phyloP scores from a whole-genome alignment of 1,284 basidiomycete species.

The Trametes hirsuta region DNA sequence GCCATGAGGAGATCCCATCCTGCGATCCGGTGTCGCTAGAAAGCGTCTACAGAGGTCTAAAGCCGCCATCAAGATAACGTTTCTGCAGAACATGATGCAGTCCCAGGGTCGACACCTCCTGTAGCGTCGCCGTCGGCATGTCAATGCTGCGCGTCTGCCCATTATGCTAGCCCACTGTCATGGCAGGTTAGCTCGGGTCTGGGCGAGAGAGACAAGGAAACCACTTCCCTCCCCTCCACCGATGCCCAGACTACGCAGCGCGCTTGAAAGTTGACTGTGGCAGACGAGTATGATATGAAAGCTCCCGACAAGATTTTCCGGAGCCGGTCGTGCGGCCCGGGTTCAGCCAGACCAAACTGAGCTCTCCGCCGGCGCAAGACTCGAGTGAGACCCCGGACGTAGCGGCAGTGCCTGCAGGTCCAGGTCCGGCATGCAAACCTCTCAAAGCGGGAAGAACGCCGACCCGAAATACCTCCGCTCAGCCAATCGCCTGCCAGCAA shows the following conservation, averaged over 20 bases:
- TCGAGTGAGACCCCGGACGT: slow-evolving; percentile 9
- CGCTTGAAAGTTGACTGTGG: neutral
- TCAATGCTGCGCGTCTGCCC: neutral
- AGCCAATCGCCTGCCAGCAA: slow-evolving; percentile 2
- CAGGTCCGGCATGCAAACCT: neutral
- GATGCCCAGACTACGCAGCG: neutral
- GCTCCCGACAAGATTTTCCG: slow-evolving; percentile 16
- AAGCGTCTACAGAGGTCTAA: neutral
- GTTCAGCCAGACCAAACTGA: no score
- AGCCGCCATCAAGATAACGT: slow-evolving; percentile 19
- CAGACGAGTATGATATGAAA: slow-evolving; percentile 4
- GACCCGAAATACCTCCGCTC: slow-evolving; percentile 1
- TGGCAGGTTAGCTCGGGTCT: neutral
- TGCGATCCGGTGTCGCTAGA: slow-evolving; percentile 1
- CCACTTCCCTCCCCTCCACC: neutral
- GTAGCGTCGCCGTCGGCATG: slow-evolving; percentile 1
- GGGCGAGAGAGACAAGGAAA: neutral
- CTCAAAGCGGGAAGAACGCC: neutral
- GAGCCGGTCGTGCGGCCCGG: slow-evolving; percentile 11
- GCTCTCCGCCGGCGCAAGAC: neutral
- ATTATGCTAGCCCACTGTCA: neutral
- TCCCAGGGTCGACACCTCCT: neutral
- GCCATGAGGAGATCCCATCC: slow-evolving; percentile 6
- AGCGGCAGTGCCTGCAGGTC: neutral
- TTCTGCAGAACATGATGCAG: slow-evolving; percentile 12